Evolutionary conservation across 2,329 filamentous ascomycete genomes (phyloP).

Genomic region (Alternaria conjuncta): DNA sequence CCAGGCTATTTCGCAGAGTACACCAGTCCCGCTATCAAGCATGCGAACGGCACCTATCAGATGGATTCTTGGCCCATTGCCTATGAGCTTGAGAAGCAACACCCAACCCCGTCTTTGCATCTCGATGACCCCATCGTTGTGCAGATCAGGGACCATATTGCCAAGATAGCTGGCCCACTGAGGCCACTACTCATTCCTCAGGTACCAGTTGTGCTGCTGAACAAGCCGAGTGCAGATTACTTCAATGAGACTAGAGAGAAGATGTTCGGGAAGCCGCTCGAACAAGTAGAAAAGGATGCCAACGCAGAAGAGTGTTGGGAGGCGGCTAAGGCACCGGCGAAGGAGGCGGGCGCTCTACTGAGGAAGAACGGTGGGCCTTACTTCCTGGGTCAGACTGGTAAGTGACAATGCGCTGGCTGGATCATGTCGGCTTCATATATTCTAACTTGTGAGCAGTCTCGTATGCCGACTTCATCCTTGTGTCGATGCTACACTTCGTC

Average conservation of each 20-base stretch:
- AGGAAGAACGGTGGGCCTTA: slow-evolving; percentile 66
- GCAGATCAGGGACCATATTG: slow-evolving; percentile 54
- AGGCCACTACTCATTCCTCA: slow-evolving; percentile 46
- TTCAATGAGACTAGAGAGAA: slow-evolving; percentile 62
- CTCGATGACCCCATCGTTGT: slow-evolving; percentile 61
- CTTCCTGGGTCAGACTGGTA: slow-evolving; percentile 62
- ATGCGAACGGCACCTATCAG: slow-evolving; percentile 64
- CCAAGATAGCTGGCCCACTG: slow-evolving; percentile 26
- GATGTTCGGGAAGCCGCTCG: slow-evolving; percentile 60
- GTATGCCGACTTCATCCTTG: slow-evolving; percentile 60
- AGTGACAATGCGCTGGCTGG: slow-evolving; percentile 34
- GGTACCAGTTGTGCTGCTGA: slow-evolving; percentile 61
- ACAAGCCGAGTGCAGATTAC: slow-evolving; percentile 59
- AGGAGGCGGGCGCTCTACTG: slow-evolving; percentile 54
- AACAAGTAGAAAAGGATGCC: slow-evolving; percentile 56
- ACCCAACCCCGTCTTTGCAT: slow-evolving; percentile 65
- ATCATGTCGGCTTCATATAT: not conserved
- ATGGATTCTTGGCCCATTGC: slow-evolving; percentile 72
- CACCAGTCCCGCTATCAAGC: slow-evolving; percentile 62
- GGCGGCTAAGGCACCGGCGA: slow-evolving; percentile 47
- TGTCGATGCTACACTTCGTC: slow-evolving; percentile 56
- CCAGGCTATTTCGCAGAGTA: slow-evolving; percentile 52
- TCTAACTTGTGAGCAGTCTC: slow-evolving; percentile 34
- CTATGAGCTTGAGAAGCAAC: slow-evolving; percentile 61
- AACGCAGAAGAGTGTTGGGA: slow-evolving; percentile 61